A percentile compares a stretch with the other conserved stretches of the same genome.
Evolutionary conservation across 805 yeast species (phyloP).

Genomic region (Tanozyma kutaoensis): DNA sequence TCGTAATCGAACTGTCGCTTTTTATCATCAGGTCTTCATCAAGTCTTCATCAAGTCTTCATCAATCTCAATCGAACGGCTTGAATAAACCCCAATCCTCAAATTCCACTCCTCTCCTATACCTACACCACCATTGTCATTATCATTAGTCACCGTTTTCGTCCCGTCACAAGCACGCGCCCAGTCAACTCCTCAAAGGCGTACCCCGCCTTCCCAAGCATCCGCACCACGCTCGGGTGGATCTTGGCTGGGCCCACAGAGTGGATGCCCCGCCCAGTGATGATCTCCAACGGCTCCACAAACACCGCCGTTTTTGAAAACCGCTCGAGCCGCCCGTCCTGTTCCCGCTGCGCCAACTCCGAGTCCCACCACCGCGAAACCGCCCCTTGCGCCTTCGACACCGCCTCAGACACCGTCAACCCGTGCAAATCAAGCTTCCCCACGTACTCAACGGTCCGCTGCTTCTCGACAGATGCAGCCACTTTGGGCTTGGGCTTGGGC

Average conservation of each 20-base stretch:
- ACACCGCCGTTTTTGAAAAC: slow-evolving; percentile 20
- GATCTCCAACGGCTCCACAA: slow-evolving; percentile 30
- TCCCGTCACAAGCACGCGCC: slow-evolving; percentile 34
- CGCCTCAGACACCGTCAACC: slow-evolving; percentile 35
- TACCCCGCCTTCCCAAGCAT: slow-evolving; percentile 24
- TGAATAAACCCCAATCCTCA: too few relatives aligned
- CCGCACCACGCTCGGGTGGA: slow-evolving; percentile 28
- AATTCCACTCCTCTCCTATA: too few relatives aligned
- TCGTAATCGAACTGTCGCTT: too few relatives aligned
- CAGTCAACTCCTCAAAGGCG: slow-evolving; percentile 31
- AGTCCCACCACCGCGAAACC: slow-evolving; percentile 48
- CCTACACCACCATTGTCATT: too few relatives aligned
- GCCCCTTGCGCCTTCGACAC: slow-evolving; percentile 18
- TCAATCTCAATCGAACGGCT: too few relatives aligned
- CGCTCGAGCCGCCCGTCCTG: slow-evolving; percentile 21
- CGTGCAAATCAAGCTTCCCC: slow-evolving; percentile 50
- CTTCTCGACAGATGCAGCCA: too few relatives aligned
- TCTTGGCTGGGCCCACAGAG: slow-evolving; percentile 43
- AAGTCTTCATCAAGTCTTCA: too few relatives aligned
- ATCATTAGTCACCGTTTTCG: too few relatives aligned
- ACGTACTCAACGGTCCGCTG: too few relatives aligned
- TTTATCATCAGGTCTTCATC: too few relatives aligned
- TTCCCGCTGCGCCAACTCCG: slow-evolving; percentile 32
- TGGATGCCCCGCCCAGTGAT: slow-evolving; percentile 67
- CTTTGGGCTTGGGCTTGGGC: too few relatives aligned